These are phyloP conservation scores for Umbelopsis ramanniana DNA, from an alignment of 192 early-diverging fungal genomes.

Conservation along the genomic window DNA sequence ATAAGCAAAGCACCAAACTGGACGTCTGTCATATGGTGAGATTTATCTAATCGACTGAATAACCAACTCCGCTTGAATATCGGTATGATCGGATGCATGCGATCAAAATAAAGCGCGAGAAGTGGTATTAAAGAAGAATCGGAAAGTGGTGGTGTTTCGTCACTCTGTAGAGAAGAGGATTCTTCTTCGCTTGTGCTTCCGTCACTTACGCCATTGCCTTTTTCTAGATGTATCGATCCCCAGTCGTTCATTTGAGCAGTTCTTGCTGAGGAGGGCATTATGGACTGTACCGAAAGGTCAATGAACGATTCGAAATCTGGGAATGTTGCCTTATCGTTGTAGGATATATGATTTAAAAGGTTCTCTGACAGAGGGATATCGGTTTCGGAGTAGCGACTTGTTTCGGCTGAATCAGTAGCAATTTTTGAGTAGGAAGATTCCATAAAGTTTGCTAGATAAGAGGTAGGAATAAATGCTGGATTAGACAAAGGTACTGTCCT, in stretches of 20 bases:
- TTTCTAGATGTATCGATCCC: neutral
- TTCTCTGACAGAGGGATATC: neutral
- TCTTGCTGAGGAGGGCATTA: neutral
- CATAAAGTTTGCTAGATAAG: neutral
- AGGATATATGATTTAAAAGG: neutral
- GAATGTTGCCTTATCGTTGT: neutral
- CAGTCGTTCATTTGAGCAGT: neutral
- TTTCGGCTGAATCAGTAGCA: neutral
- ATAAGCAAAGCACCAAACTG: conserved; percentile 17
- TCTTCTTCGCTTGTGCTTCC: neutral
- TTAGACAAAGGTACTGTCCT: neutral
- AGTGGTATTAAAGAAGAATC: conserved; percentile 5
- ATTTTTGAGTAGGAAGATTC: neutral
- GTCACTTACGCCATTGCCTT: neutral
- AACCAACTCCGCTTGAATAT: conserved; percentile 12
- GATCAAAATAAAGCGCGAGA: conserved; percentile 11
- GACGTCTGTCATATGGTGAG: conserved; percentile 4
- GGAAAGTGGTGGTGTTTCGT: conserved; percentile 6
- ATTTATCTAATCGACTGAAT: conserved; percentile 18
- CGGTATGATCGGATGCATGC: conserved; percentile 16
- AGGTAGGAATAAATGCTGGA: neutral
- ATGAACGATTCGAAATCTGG: neutral
- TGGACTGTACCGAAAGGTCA: neutral
- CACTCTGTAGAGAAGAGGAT: neutral
- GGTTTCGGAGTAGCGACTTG: neutral